Evolutionary conservation across 768 basidiomycete genomes (phyloP).

Genomic region (Hebeloma cylindrosporum): DNA sequence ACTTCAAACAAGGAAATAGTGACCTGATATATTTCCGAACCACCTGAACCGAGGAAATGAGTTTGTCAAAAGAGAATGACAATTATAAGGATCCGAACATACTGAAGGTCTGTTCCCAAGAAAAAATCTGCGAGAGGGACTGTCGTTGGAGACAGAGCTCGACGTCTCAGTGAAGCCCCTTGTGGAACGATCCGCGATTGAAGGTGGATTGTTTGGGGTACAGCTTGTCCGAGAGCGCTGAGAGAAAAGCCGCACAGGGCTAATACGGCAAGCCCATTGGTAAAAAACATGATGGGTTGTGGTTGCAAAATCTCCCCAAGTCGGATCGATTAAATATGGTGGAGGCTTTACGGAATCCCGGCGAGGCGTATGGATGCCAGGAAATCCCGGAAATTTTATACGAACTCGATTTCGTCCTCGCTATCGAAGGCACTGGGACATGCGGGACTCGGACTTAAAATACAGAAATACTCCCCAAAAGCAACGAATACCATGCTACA

Average conservation of each 20-base stretch:
- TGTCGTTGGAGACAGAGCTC: slow-evolving; percentile 38
- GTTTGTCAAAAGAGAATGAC: slow-evolving; percentile 1
- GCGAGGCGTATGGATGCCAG: slow-evolving; percentile 9
- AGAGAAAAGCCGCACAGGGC: slow-evolving; percentile 8
- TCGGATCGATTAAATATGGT: too few relatives aligned
- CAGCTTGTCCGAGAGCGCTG: slow-evolving; percentile 14
- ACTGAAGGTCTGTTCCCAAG: slow-evolving; percentile 60
- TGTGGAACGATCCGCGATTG: slow-evolving; percentile 25
- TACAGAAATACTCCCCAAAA: slow-evolving; percentile 5
- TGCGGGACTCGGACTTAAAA: slow-evolving; percentile 11
- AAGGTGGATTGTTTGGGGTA: slow-evolving; percentile 33
- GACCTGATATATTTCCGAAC: slow-evolving; percentile 52
- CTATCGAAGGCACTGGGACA: slow-evolving; percentile 11
- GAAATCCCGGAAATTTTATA: background rate
- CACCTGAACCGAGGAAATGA: slow-evolving; percentile 33
- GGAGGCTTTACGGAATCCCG: too few relatives aligned
- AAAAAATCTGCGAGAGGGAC: slow-evolving; percentile 53
- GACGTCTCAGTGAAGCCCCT: slow-evolving; percentile 26
- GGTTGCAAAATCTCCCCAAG: too few relatives aligned
- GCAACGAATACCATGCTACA: slow-evolving; percentile 2
- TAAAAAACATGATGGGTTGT: slow-evolving; percentile 9
- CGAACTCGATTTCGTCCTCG: background rate
- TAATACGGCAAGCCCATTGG: slow-evolving; percentile 5
- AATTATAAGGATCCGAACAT: slow-evolving; percentile 12
- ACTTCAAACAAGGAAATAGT: slow-evolving; percentile 6